Base-by-base conservation (phyloP, 2,329 filamentous ascomycete genomes). In the Sporothrix curviconia region DNA sequence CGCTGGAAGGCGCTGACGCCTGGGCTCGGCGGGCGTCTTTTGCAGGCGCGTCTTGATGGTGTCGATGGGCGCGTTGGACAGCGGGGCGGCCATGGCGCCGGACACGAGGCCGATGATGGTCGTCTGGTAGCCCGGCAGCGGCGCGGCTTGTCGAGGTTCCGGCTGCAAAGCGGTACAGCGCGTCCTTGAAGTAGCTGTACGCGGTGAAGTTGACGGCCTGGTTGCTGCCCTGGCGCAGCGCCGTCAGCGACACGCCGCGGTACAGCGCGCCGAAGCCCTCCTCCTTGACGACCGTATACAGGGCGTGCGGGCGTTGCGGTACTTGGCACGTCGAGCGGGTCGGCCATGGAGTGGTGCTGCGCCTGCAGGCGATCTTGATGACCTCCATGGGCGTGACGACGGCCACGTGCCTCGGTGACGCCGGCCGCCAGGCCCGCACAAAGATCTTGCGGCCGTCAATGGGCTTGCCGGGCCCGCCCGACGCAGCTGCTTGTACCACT, bases 301-400 rank as follows among this genome's bases (percentile, higher is more conserved):
- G 74, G 7, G 83, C 83, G 71, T 86, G 83, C 17, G 91, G 25
- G 92, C 92, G 74, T 95, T 96, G 70, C 92, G 89, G 79, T 97
- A 97, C 77, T 97, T 97, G 63, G 94, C 8, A 96, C 74, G 71
- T 97, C 94, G 64, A 97, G 85, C 6, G 94, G 94, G 70, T 99
- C 94, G 50, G 94, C 91, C 86, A 99, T 94, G 70, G 85, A 90
- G 83, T 99, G 94, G 77, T 96, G 90, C 76, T 99, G 94, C 4
- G 92, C 92, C 79, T 99, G 94, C 65, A 99, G 83, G 50, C 94
- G 89, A 99, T 99, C 82, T 99, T 99, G 75, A 99, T 84, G 61
- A 99, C 94, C 77, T 99, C 94, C 94, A 99, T 99, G 6, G 94
- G 94, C 30, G 92, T 96, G 57, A 99, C 94, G 53, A 99, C 90